Conservation (phyloP, 2,329 filamentous ascomycete genomes). For the Pseudocercospora fijiensis region DNA sequence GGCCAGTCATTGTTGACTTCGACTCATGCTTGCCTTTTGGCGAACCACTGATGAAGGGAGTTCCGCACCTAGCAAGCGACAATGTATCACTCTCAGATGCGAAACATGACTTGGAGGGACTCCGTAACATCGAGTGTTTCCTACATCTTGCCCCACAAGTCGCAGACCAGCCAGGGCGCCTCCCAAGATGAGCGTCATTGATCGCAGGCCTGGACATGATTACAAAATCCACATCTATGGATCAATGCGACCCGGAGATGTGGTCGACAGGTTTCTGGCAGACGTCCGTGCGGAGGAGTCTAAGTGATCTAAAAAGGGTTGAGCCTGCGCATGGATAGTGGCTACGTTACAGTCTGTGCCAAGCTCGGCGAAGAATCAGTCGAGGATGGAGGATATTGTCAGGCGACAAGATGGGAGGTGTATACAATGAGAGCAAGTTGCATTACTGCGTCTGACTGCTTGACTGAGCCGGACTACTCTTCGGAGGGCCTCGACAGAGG, state of each 20-base stretch:
- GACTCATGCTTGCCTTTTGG: conserved; percentile 39
- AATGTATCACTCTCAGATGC: conserved; percentile 21
- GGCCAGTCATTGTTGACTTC: conserved; percentile 41
- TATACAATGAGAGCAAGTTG: neutral
- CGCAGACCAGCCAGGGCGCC: neutral
- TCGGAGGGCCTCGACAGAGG: neutral
- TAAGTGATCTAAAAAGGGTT: neutral
- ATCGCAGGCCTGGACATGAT: no score
- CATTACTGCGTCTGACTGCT: neutral
- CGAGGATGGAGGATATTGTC: neutral
- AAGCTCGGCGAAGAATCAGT: neutral
- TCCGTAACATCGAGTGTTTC: conserved; percentile 13
- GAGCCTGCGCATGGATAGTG: no score
- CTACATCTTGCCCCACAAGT: neutral
- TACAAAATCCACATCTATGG: neutral
- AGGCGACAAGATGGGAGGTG: neutral
- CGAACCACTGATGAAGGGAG: conserved; percentile 31
- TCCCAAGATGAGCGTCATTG: neutral
- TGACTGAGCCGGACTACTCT: neutral
- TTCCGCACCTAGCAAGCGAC: neutral
- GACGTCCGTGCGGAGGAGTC: neutral
- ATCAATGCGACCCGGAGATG: neutral
- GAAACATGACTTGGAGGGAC: conserved; percentile 27
- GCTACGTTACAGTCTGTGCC: no score
- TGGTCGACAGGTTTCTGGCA: neutral